These are phyloP conservation scores for Aspergillus tanneri DNA, from an alignment of 2,329 filamentous ascomycete genomes.

Conservation along the genomic window DNA sequence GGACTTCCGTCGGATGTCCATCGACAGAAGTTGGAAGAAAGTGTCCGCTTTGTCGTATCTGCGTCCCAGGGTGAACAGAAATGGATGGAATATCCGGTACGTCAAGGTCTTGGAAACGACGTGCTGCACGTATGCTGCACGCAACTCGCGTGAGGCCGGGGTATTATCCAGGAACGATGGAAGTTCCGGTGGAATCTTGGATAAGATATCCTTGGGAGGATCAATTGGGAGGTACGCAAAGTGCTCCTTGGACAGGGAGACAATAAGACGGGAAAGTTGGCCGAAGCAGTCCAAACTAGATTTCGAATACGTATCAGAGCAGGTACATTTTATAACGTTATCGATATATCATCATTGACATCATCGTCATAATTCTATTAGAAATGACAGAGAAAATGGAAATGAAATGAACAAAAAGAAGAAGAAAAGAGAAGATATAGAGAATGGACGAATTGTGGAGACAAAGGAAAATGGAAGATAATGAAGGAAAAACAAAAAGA, in stretches of 20 bases:
- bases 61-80: slow-evolving; percentile 56
- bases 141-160: slow-evolving; percentile 51
- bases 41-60: slow-evolving; percentile 57
- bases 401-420: too few relatives aligned
- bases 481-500: slow-evolving; percentile 9
- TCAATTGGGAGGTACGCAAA: slow-evolving; percentile 54
- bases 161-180: slow-evolving; percentile 57
- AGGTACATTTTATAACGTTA: slow-evolving; percentile 42
- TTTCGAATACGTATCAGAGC: slow-evolving; percentile 41
- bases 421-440: slow-evolving; percentile 17
- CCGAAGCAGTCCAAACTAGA: slow-evolving; percentile 54
- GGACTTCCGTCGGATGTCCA: slow-evolving; percentile 57
- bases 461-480: slow-evolving; percentile 6
- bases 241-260: slow-evolving; percentile 53
- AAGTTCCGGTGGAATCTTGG: slow-evolving; percentile 53
- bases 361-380: slow-evolving; percentile 26
- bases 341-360: slow-evolving; percentile 28
- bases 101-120: slow-evolving; percentile 58
- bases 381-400: slow-evolving; percentile 18
- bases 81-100: slow-evolving; percentile 57
- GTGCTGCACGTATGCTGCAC: slow-evolving; percentile 55
- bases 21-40: slow-evolving; percentile 55
- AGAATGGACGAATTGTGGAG: slow-evolving; percentile 14
- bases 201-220: slow-evolving; percentile 51
- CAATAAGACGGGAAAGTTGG: slow-evolving; percentile 52